Evolutionary conservation across 768 basidiomycete genomes (phyloP).

Genomic region (Lyophyllum semitale): DNA sequence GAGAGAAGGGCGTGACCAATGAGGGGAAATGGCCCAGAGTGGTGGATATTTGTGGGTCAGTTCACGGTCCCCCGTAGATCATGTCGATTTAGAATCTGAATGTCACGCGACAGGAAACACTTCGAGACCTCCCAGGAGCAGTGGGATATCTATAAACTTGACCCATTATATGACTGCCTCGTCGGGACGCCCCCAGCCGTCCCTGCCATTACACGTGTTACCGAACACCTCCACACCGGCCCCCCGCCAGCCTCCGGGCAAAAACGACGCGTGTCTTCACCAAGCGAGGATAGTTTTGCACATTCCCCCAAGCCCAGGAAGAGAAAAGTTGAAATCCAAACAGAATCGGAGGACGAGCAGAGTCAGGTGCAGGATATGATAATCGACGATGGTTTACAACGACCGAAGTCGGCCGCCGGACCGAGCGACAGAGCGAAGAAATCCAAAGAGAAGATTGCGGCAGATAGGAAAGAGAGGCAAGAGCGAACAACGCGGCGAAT

Average conservation of each 20-base stretch:
- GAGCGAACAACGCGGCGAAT: conserved; percentile 29
- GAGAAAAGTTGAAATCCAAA: conserved; percentile 1
- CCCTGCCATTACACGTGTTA: conserved; percentile 32
- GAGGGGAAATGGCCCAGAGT: conserved; percentile 75
- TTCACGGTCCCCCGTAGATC: conserved; percentile 5
- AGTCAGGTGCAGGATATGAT: conserved; percentile 56
- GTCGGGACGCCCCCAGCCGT: conserved; percentile 46
- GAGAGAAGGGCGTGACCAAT: conserved; percentile 55
- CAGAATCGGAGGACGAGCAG: conserved; percentile 33
- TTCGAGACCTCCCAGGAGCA: conserved; percentile 68
- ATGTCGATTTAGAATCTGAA: conserved; percentile 1
- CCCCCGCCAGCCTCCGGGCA: conserved; percentile 13
- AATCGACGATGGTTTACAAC: conserved; percentile 33
- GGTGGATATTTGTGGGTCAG: conserved; percentile 72
- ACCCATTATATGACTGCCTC: conserved; percentile 69
- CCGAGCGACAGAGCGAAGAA: conserved; percentile 22
- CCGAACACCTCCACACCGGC: conserved; percentile 13
- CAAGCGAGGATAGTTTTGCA: conserved; percentile 7
- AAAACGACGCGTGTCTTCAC: conserved; percentile 17
- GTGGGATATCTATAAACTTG: conserved; percentile 86
- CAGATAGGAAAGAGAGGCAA: conserved; percentile 32
- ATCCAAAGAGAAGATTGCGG: conserved; percentile 33
- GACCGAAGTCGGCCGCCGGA: conserved; percentile 19
- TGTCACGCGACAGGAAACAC: conserved; percentile 38
- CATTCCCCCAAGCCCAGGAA: conserved; percentile 5